Percentiles rank a stretch among this genome's conserved stretches.
Conservation (phyloP, 495 filamentous ascomycete genomes). For the Hypoxylon crocopeplum region DNA sequence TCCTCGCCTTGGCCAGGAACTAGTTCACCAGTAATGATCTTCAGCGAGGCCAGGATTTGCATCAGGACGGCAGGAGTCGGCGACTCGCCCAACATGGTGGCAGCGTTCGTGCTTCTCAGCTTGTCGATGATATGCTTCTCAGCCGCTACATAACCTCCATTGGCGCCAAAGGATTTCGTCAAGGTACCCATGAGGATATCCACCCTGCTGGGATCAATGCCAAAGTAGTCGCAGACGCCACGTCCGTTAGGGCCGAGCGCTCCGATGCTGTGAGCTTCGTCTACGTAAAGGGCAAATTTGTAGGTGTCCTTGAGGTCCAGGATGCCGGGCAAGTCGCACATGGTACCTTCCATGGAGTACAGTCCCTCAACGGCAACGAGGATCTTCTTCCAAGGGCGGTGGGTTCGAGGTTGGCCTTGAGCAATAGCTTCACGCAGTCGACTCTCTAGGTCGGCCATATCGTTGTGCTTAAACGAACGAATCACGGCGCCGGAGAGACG, state of each 20-base stretch:
- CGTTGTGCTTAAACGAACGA: conserved; percentile 95
- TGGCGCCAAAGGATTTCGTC: conserved; percentile 98
- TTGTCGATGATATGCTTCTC: conserved; percentile 92
- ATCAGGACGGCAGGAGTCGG: conserved; percentile 84
- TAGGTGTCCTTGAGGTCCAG: conserved; percentile 88
- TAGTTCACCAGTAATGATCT: conserved; percentile 87
- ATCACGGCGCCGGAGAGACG: conserved; percentile 95
- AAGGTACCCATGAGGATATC: conserved; percentile 98
- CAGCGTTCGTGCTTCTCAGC: conserved; percentile 83
- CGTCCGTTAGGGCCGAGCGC: conserved; percentile 87
- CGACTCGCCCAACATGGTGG: conserved; percentile 85
- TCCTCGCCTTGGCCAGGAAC: conserved; percentile 93
- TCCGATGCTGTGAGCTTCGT: conserved; percentile 96
- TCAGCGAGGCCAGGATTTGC: conserved; percentile 84
- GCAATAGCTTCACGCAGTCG: conserved; percentile 89
- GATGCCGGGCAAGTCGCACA: conserved; percentile 92
- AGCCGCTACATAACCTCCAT: conserved; percentile 93
- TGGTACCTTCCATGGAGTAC: conserved; percentile 99
- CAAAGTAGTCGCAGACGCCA: conserved; percentile 97
- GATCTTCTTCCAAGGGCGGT: conserved; percentile 99
- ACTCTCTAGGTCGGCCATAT: conserved; percentile 85
- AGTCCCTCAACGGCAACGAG: conserved; percentile 94
- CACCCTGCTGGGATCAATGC: conserved; percentile 83
- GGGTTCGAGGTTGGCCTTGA: conserved; percentile 94
- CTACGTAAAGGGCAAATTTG: conserved; percentile 94